Evolutionary conservation across 1,284 basidiomycete genomes (phyloP).

Genomic region (Omphalotus olearius): DNA sequence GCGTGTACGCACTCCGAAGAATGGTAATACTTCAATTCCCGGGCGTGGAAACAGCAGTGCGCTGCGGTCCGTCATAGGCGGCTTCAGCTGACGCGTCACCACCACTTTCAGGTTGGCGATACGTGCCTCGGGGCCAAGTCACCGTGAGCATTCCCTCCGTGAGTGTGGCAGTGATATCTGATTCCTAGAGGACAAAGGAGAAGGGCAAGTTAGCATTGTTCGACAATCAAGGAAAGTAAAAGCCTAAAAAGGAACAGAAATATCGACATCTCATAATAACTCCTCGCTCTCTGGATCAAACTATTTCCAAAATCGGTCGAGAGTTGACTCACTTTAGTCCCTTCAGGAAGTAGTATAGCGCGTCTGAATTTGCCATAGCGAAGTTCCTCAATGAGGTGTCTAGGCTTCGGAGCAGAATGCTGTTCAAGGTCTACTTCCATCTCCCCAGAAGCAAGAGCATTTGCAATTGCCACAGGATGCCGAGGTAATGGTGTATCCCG

Average conservation of each 20-base stretch:
- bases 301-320: neutral
- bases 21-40: neutral
- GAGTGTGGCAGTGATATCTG: slow-evolving; percentile 36
- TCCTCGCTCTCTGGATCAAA: too few species aligned
- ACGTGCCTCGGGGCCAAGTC: slow-evolving; percentile 38
- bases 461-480: slow-evolving; percentile 8
- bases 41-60: neutral
- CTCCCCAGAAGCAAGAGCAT: slow-evolving; percentile 17
- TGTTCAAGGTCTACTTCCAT: slow-evolving; percentile 16
- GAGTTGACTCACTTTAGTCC: slow-evolving; percentile 39
- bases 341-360: slow-evolving; percentile 38
- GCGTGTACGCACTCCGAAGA: neutral
- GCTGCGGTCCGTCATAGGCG: neutral
- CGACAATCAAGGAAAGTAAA: slow-evolving; percentile 2
- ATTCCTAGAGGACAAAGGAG: slow-evolving; percentile 25
- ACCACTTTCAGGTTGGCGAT: neutral
- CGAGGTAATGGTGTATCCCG: slow-evolving; percentile 5
- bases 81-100: neutral
- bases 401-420: slow-evolving; percentile 2
- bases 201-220: slow-evolving; percentile 13
- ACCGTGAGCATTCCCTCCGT: slow-evolving; percentile 45
- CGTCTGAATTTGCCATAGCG: slow-evolving; percentile 50
- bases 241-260: neutral
- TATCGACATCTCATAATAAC: neutral
- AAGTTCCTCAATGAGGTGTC: slow-evolving; percentile 37